Evolutionary conservation across 495 filamentous ascomycete species (phyloP).

Genomic region (Trichocladium antarcticum): DNA sequence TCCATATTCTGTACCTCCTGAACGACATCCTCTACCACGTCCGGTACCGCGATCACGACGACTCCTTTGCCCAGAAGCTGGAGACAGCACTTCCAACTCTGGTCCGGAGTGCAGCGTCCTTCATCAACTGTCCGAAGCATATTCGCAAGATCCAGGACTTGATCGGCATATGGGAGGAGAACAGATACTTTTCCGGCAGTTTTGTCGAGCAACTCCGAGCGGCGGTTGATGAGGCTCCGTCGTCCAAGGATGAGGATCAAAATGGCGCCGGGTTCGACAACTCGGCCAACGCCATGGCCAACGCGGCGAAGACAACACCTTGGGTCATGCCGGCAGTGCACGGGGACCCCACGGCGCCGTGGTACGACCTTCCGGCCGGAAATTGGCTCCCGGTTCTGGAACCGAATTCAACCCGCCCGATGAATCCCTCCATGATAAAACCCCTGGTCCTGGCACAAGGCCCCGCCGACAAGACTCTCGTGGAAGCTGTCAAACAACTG

Average conservation of each 20-base stretch:
- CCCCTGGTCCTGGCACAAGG: constrained; percentile 64
- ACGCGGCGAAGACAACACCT: constrained; percentile 44
- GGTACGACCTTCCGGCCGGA: constrained; percentile 76
- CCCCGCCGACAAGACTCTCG: constrained; percentile 56
- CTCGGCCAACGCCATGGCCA: constrained; percentile 9
- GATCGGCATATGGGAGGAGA: constrained; percentile 61
- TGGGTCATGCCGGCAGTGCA: constrained; percentile 66
- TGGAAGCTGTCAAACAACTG: constrained; percentile 54
- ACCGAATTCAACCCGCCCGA: constrained; percentile 60
- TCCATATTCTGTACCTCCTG: constrained; percentile 73
- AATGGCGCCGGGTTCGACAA: constrained; percentile 1
- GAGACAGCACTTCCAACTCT: constrained; percentile 52
- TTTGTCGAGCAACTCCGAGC: constrained; percentile 51
- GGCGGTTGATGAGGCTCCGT: constrained; percentile 40
- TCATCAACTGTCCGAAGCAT: constrained; percentile 54
- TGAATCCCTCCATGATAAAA: constrained; percentile 60
- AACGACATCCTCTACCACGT: constrained; percentile 77
- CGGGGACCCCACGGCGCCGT: constrained; percentile 63
- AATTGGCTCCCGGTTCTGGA: constrained; percentile 70
- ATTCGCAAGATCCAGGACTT: constrained; percentile 53
- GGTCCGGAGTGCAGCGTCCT: constrained; percentile 50
- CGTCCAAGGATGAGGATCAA: background rate
- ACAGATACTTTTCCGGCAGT: constrained; percentile 51
- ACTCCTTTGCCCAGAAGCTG: constrained; percentile 48
- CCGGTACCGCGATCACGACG: constrained; percentile 47